Evolutionary conservation across 345 rosid genomes (phyloP), one percentile per base, ranked within the genome.

Genomic region (Zanthoxylum bungeanum): DNA sequence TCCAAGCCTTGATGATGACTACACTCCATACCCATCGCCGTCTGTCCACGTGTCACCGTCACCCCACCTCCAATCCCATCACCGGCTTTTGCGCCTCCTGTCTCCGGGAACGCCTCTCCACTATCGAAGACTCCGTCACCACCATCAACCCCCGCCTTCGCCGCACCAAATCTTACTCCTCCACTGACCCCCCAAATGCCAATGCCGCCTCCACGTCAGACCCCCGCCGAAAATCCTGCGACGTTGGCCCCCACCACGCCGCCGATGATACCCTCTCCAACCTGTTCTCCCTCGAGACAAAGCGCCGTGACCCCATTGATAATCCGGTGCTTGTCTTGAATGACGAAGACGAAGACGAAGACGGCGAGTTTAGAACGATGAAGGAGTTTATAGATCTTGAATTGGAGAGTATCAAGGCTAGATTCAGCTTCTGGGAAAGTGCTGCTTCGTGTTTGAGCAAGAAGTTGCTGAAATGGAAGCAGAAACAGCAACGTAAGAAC

Each of bases 91-190:
- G 97, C 71, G 85, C 95, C 39, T 69, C 87, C 56, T 92, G 96
- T 60, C 97, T 89, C 81, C 77, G 88, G 17, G 93, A 92, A 60
- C 95, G 95, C 46, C 96, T 92, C 57, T 78, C 88, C 74, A 82
- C 78, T 64, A 83, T 89, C 37, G 86, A 83, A 70, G 84, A 87
- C 51, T 76, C 80, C 73, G 75, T 70, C 68, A 70, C 61, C 19
- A 57, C 81, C 72, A 11, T 51, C 78, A 39, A 73, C 55, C 72
- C 77, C 21, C 82, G 73, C 70, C 87, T 83, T 68, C 84, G 81
- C 61, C 90, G 90, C 9, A 78, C 82, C 78, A 86, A 83, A 59
- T 86, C 90, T n/a, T 78, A 66, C 64, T 81, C 73, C n/a, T n/a
- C n/a, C n/a, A n/a, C n/a, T n/a, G n/a, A n/a, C n/a, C n/a, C n/a